Evolutionary conservation across 225 moss, liverwort and hornwort species (phyloP).

Genomic region (Pleurozium schreberi): DNA sequence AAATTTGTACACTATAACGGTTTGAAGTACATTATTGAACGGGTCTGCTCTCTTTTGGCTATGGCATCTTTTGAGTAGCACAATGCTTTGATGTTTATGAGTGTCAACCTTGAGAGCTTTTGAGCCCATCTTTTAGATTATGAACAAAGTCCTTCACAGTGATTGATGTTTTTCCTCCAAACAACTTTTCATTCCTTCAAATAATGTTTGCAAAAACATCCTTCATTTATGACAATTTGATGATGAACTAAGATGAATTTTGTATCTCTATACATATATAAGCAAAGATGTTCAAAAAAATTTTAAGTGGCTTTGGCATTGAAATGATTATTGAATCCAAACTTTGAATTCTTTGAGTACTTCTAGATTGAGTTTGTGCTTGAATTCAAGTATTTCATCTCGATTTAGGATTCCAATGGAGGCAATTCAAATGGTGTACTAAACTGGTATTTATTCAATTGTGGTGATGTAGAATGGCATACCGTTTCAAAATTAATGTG

Average conservation of each 20-base stretch:
- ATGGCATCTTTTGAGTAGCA: neutral
- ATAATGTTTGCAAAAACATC: neutral
- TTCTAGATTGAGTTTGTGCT: neutral
- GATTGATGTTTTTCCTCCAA: neutral
- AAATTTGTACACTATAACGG: neutral
- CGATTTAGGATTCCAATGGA: too few species aligned
- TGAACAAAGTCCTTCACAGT: neutral
- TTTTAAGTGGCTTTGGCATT: too few species aligned
- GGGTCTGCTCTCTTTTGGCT: neutral
- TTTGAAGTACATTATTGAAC: neutral
- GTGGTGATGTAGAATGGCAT: too few species aligned
- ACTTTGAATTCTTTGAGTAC: neutral
- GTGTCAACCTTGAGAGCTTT: neutral
- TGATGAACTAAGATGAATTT: neutral
- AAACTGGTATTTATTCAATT: too few species aligned
- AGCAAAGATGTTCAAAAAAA: neutral
- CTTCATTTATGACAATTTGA: neutral
- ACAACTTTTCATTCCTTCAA: neutral
- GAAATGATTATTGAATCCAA: neutral
- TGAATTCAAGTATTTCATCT: neutral
- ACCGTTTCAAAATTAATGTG: too few species aligned
- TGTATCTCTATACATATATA: too few species aligned
- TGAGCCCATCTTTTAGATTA: neutral
- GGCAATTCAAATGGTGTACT: too few species aligned
- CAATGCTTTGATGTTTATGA: neutral